Evolutionary conservation across 257 asterid species (phyloP).

Genomic region (Haberlea rhodopensis): DNA sequence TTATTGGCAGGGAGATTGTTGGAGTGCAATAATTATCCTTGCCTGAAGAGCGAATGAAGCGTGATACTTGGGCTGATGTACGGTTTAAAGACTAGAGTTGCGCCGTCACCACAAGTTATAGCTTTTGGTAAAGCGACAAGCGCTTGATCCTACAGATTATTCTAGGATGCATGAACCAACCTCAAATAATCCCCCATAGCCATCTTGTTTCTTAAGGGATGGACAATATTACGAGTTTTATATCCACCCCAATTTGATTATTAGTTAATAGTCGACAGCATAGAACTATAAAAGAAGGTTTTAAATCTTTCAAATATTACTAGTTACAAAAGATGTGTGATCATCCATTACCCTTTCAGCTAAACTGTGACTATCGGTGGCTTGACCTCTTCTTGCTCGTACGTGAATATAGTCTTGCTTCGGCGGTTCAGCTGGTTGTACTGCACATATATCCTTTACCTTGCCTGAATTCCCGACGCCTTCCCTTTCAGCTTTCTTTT

Average conservation of each 20-base stretch:
- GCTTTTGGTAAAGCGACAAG: no score
- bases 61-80: no score
- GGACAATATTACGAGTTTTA: no score
- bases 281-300: neutral
- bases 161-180: no score
- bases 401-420: constrained; percentile 69
- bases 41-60: no score
- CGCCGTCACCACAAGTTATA: no score
- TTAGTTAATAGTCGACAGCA: neutral
- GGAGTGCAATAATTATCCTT: no score
- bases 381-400: constrained; percentile 75
- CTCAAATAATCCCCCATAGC: no score
- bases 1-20: no score
- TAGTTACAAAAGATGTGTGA: neutral
- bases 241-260: no score
- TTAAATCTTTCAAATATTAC: neutral
- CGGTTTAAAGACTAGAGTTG: no score
- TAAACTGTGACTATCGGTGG: constrained; percentile 73
- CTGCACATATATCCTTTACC: constrained; percentile 34
- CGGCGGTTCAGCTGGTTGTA: constrained; percentile 42
- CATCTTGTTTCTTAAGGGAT: no score
- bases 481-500: constrained; percentile 37
- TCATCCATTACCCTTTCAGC: constrained; percentile 56
- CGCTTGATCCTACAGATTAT: neutral
- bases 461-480: constrained; percentile 34